Percentiles rank a stretch among this genome's conserved stretches.
These are phyloP conservation scores for Fusarium heterosporum DNA, from an alignment of 2,329 filamentous ascomycete species.

Conservation along the genomic window DNA sequence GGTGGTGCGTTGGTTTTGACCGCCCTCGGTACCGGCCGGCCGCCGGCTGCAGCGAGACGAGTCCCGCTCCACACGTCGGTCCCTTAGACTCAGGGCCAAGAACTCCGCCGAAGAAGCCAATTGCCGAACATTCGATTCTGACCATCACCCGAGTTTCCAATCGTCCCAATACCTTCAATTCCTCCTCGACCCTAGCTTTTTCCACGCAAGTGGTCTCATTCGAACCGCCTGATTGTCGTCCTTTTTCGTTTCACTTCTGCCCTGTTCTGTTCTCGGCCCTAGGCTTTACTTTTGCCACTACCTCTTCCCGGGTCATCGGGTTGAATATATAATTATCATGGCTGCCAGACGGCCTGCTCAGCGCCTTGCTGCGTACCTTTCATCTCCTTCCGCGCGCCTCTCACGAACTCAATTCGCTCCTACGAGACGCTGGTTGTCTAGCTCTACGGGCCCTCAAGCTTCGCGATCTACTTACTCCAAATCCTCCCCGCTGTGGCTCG, in stretches of 20 bases:
- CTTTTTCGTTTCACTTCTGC: constrained; percentile 26
- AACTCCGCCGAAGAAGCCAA: constrained; percentile 34
- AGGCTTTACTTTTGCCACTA: constrained; percentile 9
- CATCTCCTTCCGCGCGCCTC: constrained; percentile 43
- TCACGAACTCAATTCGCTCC: constrained; percentile 46
- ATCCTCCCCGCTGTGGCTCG: constrained; percentile 48
- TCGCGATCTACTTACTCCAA: constrained; percentile 35
- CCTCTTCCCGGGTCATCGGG: constrained; percentile 18
- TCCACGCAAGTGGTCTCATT: constrained; percentile 44
- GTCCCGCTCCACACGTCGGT: constrained; percentile 16
- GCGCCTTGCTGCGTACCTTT: constrained; percentile 48
- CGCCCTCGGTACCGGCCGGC: constrained; percentile 31
- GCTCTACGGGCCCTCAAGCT: constrained; percentile 37
- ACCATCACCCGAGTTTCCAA: constrained; percentile 44
- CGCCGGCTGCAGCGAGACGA: constrained; percentile 15
- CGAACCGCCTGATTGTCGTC: constrained; percentile 42
- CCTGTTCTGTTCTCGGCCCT: constrained; percentile 18
- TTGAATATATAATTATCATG: constrained; percentile 50
- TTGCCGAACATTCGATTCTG: constrained; percentile 49
- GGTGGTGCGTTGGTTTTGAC: constrained; percentile 39
- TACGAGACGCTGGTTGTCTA: constrained; percentile 45
- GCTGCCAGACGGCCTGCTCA: constrained; percentile 49
- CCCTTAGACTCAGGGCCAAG: constrained; percentile 19
- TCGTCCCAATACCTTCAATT: constrained; percentile 39
- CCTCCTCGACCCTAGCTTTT: constrained; percentile 25